Evolutionary conservation across 108 stramenopile species (phyloP), one percentile per base, ranked within the genome.

Genomic region (Skeletonema marinoi): DNA sequence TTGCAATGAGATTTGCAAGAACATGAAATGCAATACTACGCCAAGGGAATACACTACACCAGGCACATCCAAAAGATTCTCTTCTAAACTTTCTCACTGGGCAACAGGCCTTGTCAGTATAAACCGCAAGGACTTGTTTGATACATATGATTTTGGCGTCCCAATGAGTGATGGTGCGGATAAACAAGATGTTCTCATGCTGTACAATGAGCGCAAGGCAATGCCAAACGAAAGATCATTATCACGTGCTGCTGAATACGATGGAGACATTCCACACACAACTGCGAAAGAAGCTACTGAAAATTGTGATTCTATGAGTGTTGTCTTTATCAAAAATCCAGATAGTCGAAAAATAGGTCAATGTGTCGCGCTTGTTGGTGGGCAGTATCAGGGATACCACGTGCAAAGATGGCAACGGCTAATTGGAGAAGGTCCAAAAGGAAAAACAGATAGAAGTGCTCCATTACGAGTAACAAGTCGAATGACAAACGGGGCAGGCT

Each of bases 221-320:
- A 71, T 78, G 13, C 73, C 77, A 35, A 66, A 50, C 6, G 36
- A 73, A 35, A 46, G 60, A 65, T 16, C 19, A 13, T 31, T 72
- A 3, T 42, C 65, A 2, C 74, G 70, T 11, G 54, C 65, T 25
- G 66, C 63, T 10, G 33, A 67, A 21, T 14, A 77, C 60, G 59
- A 64, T 14, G 68, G 70, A 51, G 56, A 39, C 2, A 29, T 80
- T 25, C 74, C 79, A 1, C 32, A 77, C 25, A 30, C 77, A 5
- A 50, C 74, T 25, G 83, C 83, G 1, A 66, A 42, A 32, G 61
- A 42, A 10, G 83, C 83, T 14, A 84, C 83, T 1, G 79, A 75
- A 68, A 84, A 77, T 30, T 85, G 84, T 17, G 84, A 85, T 36
- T 42, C 68, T 12, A 70, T 84, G 69, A 84, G 75, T 77, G 79